phyloP scores from a whole-genome alignment of 441 rosid species.

The Pelargonium australe region DNA sequence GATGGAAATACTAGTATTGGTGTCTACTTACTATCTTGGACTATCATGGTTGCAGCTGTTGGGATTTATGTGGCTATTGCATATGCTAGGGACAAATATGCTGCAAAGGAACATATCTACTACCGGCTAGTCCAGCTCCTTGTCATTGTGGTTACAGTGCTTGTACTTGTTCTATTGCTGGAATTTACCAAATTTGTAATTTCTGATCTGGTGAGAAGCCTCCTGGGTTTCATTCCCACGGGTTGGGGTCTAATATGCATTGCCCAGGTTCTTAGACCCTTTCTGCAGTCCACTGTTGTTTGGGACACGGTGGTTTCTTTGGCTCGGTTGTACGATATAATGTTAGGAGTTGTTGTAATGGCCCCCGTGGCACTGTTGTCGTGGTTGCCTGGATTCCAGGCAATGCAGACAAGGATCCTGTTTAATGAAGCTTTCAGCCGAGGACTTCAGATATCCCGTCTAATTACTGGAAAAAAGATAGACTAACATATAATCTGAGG shows the following conservation, averaged over 20 bases:
- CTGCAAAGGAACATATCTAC: slow-evolving; percentile 16
- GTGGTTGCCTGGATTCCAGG: slow-evolving; percentile 21
- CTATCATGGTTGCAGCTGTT: slow-evolving; percentile 10
- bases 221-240: slow-evolving; percentile 17
- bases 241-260: slow-evolving; percentile 24
- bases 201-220: slow-evolving; percentile 5
- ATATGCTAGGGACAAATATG: slow-evolving; percentile 17
- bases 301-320: slow-evolving; percentile 17
- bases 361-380: slow-evolving; percentile 21
- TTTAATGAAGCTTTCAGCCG: slow-evolving; percentile 20
- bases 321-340: slow-evolving; percentile 20
- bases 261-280: slow-evolving; percentile 19
- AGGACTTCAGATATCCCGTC: slow-evolving; percentile 18
- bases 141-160: slow-evolving; percentile 1
- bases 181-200: background rate
- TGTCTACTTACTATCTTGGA: slow-evolving; percentile 22
- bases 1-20: background rate
- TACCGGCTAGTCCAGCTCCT: slow-evolving; percentile 17
- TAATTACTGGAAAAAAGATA: slow-evolving; percentile 17
- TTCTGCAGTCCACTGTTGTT: slow-evolving; percentile 12
- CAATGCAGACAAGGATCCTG: slow-evolving; percentile 22
- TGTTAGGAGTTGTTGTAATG: slow-evolving; percentile 18
- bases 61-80: slow-evolving; percentile 12
- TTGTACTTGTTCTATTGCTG: slow-evolving; percentile 10
- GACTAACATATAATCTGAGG: slow-evolving; percentile 5